These are phyloP conservation scores for Verticillium zaregamsianum DNA, from an alignment of 2,329 filamentous ascomycete genomes.

Conservation along the genomic window DNA sequence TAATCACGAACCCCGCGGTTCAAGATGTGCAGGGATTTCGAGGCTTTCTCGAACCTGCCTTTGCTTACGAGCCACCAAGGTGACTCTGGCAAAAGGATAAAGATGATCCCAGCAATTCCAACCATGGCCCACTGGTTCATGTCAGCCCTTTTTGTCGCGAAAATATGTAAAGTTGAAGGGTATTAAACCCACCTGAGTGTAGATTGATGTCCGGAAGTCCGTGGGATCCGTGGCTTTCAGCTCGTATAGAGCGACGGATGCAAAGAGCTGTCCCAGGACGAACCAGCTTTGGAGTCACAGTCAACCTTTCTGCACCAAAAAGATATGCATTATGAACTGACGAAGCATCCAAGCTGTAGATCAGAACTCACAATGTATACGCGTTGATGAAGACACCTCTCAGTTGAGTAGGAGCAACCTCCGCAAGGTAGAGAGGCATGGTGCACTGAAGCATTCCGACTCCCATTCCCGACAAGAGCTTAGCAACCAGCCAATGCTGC, in stretches of 20 bases:
- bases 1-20: constrained; percentile 26
- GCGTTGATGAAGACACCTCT: constrained; percentile 32
- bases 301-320: neutral
- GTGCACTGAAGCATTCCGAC: constrained; percentile 36
- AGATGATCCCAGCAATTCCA: constrained; percentile 29
- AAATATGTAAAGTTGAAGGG: neutral
- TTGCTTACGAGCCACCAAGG: constrained; percentile 32
- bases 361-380: constrained; percentile 27
- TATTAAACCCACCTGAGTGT: constrained; percentile 26
- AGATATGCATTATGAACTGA: neutral
- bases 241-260: constrained; percentile 33
- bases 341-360: neutral
- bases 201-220: constrained; percentile 32
- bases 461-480: constrained; percentile 25
- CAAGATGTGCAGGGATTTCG: constrained; percentile 19
- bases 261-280: constrained; percentile 35
- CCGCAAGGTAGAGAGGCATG: constrained; percentile 33
- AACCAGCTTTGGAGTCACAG: constrained; percentile 28
- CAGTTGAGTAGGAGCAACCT: constrained; percentile 33
- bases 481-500: constrained; percentile 33
- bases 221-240: constrained; percentile 24
- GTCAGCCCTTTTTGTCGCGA: neutral
- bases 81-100: constrained; percentile 29
- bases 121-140: constrained; percentile 34
- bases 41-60: constrained; percentile 24